A percentile compares a stretch with the other conserved stretches of the same genome.
These are phyloP conservation scores for Daldinia decipiens DNA, from an alignment of 495 filamentous ascomycete species.

Conservation along the genomic window DNA sequence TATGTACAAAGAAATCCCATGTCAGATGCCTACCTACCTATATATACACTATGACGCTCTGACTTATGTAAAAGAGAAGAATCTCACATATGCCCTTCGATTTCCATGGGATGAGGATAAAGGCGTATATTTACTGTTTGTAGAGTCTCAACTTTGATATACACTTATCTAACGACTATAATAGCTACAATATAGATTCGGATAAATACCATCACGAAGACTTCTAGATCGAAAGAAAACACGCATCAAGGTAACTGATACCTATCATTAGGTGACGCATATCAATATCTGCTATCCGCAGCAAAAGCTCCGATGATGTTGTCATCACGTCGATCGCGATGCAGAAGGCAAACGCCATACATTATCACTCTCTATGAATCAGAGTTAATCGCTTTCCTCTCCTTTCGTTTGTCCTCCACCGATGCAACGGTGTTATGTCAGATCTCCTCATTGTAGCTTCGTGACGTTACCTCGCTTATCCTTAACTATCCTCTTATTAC, in stretches of 20 bases:
- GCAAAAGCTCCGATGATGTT: conserved; percentile 22
- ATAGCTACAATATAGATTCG: no score
- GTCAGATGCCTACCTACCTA: no score
- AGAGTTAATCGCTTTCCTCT: conserved; percentile 3
- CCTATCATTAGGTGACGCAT: not conserved
- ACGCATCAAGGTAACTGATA: no score
- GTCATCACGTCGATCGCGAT: conserved; percentile 29
- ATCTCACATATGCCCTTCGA: no score
- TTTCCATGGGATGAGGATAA: no score
- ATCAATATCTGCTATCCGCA: not conserved
- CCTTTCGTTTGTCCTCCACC: not conserved
- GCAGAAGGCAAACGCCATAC: conserved; percentile 2
- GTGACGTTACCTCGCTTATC: conserved; percentile 22
- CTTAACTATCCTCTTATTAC: not conserved
- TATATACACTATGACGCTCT: no score
- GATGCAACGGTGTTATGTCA: not conserved
- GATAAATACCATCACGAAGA: no score
- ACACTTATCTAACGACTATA: no score
- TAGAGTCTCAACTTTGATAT: not conserved
- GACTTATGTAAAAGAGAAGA: no score
- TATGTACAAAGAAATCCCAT: not conserved
- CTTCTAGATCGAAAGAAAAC: no score
- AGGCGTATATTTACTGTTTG: no score
- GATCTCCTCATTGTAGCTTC: conserved; percentile 8
- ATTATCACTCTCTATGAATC: conserved; percentile 1